phyloP scores from a whole-genome alignment of 495 filamentous ascomycete species.

The Xylaria nigripes region DNA sequence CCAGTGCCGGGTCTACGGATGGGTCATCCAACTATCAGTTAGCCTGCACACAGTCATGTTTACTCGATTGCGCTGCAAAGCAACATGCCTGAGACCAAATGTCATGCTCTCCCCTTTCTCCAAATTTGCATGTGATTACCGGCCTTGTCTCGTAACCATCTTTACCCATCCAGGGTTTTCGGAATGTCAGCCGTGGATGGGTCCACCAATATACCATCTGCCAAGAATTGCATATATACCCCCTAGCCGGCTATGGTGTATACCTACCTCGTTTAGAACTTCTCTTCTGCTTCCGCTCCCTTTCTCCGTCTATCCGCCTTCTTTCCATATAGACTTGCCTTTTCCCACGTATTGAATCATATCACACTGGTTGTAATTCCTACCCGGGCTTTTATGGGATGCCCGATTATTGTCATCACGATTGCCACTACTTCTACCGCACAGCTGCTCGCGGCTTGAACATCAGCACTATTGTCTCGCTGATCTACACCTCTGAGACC shows the following conservation, averaged over 20 bases:
- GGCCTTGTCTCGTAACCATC: slow-evolving; percentile 14
- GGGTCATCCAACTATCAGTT: slow-evolving; percentile 21
- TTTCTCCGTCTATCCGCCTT: neutral
- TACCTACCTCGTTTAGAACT: slow-evolving; percentile 15
- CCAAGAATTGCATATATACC: too few relatives aligned
- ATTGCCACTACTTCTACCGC: slow-evolving; percentile 90
- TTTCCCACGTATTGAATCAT: neutral
- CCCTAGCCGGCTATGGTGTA: slow-evolving; percentile 12
- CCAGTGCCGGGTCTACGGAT: slow-evolving; percentile 40
- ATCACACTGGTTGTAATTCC: slow-evolving; percentile 1
- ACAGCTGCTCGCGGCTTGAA: slow-evolving; percentile 75
- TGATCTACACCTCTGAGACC: slow-evolving; percentile 59
- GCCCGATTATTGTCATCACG: slow-evolving; percentile 75
- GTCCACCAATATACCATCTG: slow-evolving; percentile 11
- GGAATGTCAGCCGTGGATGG: slow-evolving; percentile 12
- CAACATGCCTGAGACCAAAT: slow-evolving; percentile 5
- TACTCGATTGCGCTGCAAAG: slow-evolving; percentile 7
- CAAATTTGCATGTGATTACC: slow-evolving; percentile 15
- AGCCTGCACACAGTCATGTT: slow-evolving; percentile 31
- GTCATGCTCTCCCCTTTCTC: neutral
- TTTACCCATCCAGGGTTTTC: slow-evolving; percentile 1
- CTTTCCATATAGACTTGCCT: neutral
- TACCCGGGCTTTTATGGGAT: slow-evolving; percentile 44
- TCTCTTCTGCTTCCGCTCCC: slow-evolving; percentile 2
- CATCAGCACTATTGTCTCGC: slow-evolving; percentile 66